These are phyloP conservation scores for Euphorbia lathyris DNA, from an alignment of 345 rosid genomes.

Conservation along the genomic window DNA sequence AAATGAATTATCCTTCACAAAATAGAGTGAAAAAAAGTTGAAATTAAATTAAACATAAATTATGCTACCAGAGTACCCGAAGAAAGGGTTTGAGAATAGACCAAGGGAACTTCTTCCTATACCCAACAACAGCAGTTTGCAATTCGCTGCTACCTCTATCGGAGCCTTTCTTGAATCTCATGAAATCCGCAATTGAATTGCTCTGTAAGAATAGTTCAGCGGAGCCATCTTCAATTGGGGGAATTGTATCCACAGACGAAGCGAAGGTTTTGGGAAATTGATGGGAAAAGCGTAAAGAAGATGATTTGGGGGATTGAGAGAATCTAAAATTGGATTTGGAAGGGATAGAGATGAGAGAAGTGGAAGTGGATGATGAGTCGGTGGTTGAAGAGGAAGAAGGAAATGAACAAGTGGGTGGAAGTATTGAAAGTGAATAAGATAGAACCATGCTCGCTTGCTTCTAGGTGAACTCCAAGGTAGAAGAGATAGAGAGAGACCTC, in stretches of 20 bases:
- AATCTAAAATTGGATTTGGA: neutral
- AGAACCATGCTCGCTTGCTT: constrained; percentile 16
- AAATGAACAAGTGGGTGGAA: constrained; percentile 4
- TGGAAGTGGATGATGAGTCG: neutral
- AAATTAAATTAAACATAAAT: neutral
- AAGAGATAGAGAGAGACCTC: neutral
- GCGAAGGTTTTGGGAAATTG: neutral
- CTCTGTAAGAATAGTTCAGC: constrained; percentile 45
- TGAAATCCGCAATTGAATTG: constrained; percentile 76
- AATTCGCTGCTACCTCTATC: constrained; percentile 43
- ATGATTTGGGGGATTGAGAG: neutral
- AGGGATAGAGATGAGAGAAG: neutral
- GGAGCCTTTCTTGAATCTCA: constrained; percentile 62
- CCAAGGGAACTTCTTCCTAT: constrained; percentile 80
- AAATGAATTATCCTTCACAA: neutral
- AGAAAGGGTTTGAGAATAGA: constrained; percentile 70
- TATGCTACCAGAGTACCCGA: constrained; percentile 38
- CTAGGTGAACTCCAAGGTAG: neutral
- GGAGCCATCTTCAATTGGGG: constrained; percentile 43
- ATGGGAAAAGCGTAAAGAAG: neutral
- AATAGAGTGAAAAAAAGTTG: neutral
- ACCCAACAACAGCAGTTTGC: constrained; percentile 87
- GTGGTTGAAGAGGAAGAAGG: neutral
- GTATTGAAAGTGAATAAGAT: constrained; percentile 5
- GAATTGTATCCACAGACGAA: constrained; percentile 17